phyloP scores from a whole-genome alignment of 73 alveolate species.

The Paramecium tetraurelia region DNA sequence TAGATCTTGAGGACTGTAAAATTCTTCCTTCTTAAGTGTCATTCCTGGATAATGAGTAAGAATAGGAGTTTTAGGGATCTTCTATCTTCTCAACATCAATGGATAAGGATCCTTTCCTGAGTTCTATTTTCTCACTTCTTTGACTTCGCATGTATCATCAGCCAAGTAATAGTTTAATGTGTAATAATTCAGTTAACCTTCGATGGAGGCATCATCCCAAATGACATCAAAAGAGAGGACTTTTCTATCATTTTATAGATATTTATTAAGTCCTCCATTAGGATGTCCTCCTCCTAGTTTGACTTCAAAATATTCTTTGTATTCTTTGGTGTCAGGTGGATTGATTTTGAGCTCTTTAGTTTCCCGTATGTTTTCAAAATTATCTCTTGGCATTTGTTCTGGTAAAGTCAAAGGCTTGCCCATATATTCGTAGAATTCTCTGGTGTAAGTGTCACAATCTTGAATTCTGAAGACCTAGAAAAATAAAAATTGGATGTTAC shows the following conservation, averaged over 20 bases:
- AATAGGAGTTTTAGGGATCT: constrained; percentile 89
- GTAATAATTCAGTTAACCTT: constrained; percentile 92
- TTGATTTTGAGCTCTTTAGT: constrained; percentile 86
- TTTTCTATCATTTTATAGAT: constrained; percentile 24
- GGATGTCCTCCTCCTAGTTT: constrained; percentile 88
- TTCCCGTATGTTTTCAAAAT: constrained; percentile 73
- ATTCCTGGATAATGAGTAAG: constrained; percentile 95
- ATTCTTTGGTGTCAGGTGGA: constrained; percentile 92
- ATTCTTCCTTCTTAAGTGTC: constrained; percentile 90
- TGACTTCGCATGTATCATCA: constrained; percentile 89
- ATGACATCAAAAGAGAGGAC: constrained; percentile 17
- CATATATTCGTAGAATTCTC: constrained; percentile 82
- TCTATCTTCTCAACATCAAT: constrained; percentile 86
- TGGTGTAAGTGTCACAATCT: constrained; percentile 92
- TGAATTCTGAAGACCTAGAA: constrained; percentile 77
- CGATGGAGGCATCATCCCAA: constrained; percentile 91
- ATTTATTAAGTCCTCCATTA: constrained; percentile 38
- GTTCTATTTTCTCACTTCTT: constrained; percentile 87
- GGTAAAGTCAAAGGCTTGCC: constrained; percentile 85
- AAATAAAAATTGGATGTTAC: not conserved
- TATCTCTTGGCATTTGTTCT: constrained; percentile 86
- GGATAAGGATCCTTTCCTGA: constrained; percentile 95
- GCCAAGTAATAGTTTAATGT: constrained; percentile 88
- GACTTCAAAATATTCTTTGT: constrained; percentile 93
- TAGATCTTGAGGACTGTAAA: constrained; percentile 85